These are phyloP conservation scores for Pseudovirgaria hyperparasitica DNA, from an alignment of 2,329 filamentous ascomycete genomes.

Conservation along the genomic window DNA sequence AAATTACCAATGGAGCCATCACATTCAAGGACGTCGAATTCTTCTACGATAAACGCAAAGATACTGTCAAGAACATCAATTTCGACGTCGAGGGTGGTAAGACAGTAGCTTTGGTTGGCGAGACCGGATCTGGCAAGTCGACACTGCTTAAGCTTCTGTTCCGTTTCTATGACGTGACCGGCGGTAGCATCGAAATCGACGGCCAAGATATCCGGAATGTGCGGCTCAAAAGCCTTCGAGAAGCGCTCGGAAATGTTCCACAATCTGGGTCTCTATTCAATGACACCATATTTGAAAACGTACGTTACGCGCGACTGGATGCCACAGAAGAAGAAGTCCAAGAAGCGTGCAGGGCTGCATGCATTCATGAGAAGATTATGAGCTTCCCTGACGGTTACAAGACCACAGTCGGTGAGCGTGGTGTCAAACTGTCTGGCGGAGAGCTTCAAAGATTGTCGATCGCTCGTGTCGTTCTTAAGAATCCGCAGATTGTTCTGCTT, in stretches of 20 bases:
- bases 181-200: constrained; percentile 43
- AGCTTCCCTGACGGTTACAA: constrained; percentile 36
- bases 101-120: constrained; percentile 48
- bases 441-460: constrained; percentile 56
- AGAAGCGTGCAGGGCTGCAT: constrained; percentile 47
- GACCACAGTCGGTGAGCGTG: constrained; percentile 27
- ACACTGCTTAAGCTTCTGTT: constrained; percentile 49
- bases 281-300: constrained; percentile 49
- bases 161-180: constrained; percentile 46
- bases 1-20: constrained; percentile 35
- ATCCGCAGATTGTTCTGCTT: constrained; percentile 68
- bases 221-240: constrained; percentile 43
- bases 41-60: constrained; percentile 41
- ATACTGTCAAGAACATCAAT: constrained; percentile 36
- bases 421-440: constrained; percentile 45
- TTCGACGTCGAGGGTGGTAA: constrained; percentile 39
- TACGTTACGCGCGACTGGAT: constrained; percentile 49
- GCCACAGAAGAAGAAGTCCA: constrained; percentile 48
- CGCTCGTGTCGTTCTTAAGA: constrained; percentile 65
- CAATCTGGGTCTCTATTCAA: constrained; percentile 55
- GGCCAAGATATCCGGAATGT: constrained; percentile 48
- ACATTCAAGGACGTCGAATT: constrained; percentile 44
- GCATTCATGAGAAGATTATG: constrained; percentile 52
- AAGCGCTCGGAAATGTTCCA: constrained; percentile 49
- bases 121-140: constrained; percentile 51